Evolutionary conservation across 2,329 filamentous ascomycete genomes (phyloP), one percentile per base, ranked within the genome.

Genomic region (Microcyclospora pomicola): DNA sequence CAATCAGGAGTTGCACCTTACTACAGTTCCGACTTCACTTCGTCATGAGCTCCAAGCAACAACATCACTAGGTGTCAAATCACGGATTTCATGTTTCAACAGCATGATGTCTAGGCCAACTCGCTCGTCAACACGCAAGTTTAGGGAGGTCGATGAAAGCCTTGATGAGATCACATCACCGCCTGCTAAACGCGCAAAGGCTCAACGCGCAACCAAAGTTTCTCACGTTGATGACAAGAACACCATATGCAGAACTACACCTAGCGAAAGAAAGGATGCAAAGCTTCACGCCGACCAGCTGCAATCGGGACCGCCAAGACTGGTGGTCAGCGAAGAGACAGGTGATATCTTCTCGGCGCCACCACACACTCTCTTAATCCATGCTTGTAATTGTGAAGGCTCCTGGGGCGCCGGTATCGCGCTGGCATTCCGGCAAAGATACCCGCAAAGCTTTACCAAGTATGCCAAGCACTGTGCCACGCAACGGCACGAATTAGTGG

Each of bases 331-430:
- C 33, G 41, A 54, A 30, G 29, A 43, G 16, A 43, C 38, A 33
- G 69, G 69, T 36, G 59, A 72, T 48, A 61, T 78, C 30, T 75
- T 77, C 50, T 50, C 61, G 29, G 68, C 68, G 1, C 71, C 72
- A 0, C 50, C 63, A 27, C 55, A 62, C 37, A 59, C 65, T 15
- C 60, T 72, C 12, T 55, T 77, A 12, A 65, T 75, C 40, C 73
- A 78, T 52, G 71, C 73, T 10, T 77, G 73, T 57, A 78, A 77
- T 52, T 67, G 66, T 36, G 55, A 65, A 42, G 74, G 73, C 5
- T 50, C 49, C 11, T 78, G 74, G 74, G 71, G 71, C 33, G 63
- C 62, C 3, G 74, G 74, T n/a, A 73, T 77, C 37, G 74, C 73
- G 2, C 45, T 49, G 27, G 59, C 55, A 0, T 76, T 77, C 56